Base-by-base conservation (phyloP, 1,284 basidiomycete genomes). In the Irpex lacteus region DNA sequence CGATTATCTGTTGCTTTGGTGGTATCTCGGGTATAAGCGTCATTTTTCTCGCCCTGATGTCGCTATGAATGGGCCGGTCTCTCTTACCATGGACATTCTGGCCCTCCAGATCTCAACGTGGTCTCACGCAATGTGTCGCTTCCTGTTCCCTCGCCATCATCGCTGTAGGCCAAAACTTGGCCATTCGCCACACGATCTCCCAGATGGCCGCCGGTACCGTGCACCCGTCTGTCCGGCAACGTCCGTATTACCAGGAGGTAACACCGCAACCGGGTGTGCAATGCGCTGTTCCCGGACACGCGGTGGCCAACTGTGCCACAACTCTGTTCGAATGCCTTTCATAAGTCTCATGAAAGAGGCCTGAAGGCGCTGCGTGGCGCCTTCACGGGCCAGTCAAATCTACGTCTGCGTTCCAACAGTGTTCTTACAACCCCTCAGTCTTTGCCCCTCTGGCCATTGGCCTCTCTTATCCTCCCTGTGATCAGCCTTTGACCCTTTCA, bases 1-100 rank as follows among this genome's bases (percentile, higher is more conserved):
- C 59, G 65, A 63, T 66, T 60, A 62, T 61, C 60, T 66, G 40
- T 58, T 59, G 47, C 60, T 61, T 63, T 59, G 62, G 37, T 50
- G 13, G 9, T 7, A n/a, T 62, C 52, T 36, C 53, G 61, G 53
- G 52, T 32, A 3, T 38, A 47, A 49, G 34, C 55, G 36, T 52
- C 32, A 49, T 32, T 52, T 55, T 9, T 52, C 15, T 18, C 9
- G 8, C 19, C 13, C 40, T 60, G 34, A 9, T 37, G 5, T 32
- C 50, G 8, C 50, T n/a, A 4, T 61, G 26, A 13, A 13, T 59
- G 38, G n/a, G 15, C 59, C 26, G 32, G 11, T 19, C 15, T 44
- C 26, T 26, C 19, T 59, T 63, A 38, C 11, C 19, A 40, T 59
- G 11, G 37, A 40, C 21, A 49, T 36, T 26, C 56, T 36, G 26